Percentiles rank a stretch among this genome's conserved stretches.
phyloP scores from a whole-genome alignment of 148 eudicot species.

The Cornus controversa region DNA sequence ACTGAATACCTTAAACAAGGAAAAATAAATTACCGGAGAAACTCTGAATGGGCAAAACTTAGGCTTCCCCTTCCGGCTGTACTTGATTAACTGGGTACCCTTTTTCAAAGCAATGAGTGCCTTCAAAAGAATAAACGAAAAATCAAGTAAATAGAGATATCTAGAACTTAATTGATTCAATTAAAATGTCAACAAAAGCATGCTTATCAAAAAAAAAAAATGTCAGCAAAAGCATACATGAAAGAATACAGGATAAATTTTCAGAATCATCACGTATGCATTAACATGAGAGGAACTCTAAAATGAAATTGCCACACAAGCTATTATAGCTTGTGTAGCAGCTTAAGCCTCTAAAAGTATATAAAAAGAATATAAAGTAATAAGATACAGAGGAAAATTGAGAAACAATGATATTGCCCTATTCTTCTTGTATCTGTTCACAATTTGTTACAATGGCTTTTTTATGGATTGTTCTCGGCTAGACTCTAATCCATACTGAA shows the following conservation, averaged over 20 bases:
- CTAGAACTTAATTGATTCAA: not conserved
- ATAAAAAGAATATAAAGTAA: not conserved
- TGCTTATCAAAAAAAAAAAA: not conserved
- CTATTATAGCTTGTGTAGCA: not conserved
- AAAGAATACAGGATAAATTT: not conserved
- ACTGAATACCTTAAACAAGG: not conserved
- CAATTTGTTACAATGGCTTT: not conserved
- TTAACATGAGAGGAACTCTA: not conserved
- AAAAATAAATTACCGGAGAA: constrained; percentile 47
- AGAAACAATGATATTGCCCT: not conserved
- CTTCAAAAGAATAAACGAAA: constrained; percentile 23
- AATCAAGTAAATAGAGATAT: constrained; percentile 11
- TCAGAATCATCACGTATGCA: not conserved
- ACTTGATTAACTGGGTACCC: constrained; percentile 82
- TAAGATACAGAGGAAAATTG: not conserved
- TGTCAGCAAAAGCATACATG: no score
- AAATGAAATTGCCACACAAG: not conserved
- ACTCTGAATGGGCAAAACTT: constrained; percentile 85
- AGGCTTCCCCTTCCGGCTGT: constrained; percentile 89
- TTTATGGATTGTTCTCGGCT: not conserved
- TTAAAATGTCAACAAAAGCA: not conserved
- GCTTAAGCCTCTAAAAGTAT: not conserved
- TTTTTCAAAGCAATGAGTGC: constrained; percentile 75
- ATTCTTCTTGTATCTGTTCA: not conserved
- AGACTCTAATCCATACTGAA: no score